Base-by-base conservation (phyloP, 73 alveolate species). In the Paraurostyla sp. region DNA sequence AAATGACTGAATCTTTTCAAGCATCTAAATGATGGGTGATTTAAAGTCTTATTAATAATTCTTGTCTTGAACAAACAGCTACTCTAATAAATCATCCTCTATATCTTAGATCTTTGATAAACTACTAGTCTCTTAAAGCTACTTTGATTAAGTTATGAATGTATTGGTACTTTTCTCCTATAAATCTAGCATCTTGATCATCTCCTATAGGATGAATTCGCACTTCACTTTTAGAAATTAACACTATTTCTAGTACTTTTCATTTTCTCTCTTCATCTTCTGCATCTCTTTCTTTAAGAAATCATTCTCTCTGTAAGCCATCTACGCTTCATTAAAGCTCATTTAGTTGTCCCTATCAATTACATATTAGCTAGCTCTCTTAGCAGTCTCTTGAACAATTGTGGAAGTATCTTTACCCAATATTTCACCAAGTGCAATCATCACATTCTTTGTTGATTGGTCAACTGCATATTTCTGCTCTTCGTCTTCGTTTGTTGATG, bases 371-470 rank as follows among this genome's bases (percentile, higher is more conserved):
- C 22, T 15, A 15, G 22, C 18, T 20, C 13, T 15, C 58, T 20
- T 20, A 46, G 58, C 58, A 13, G 58, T 46, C 22, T 20, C 18
- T 15, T 46, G 13, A 46, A 46, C 18, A 46, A 20, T 20, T 15
- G 58, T 15, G 58, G 22, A 46, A 9, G 49, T 27, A 43, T 69
- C 84, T 69, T 69, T 38, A 3, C 84, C 84, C 22, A 69, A 38
- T 46, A 69, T 69, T 23, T 69, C 59, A 6, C 84, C 84, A n/a
- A 69, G 35, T 15, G 59, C 38, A 13, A 69, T 38, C 38, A 69
- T n/a, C 4, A 69, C 84, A 7, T 69, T 63, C 35, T 46, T 69
- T n/a, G 63, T 69, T 13, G 6, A 6, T 18, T 38, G 9, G 38
- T 69, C 84, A 7, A 69, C 18, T 13, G 18, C 22, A 13, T 15